phyloP scores from a whole-genome alignment of 2,329 filamentous ascomycete species.

The Colletotrichum australisinense region DNA sequence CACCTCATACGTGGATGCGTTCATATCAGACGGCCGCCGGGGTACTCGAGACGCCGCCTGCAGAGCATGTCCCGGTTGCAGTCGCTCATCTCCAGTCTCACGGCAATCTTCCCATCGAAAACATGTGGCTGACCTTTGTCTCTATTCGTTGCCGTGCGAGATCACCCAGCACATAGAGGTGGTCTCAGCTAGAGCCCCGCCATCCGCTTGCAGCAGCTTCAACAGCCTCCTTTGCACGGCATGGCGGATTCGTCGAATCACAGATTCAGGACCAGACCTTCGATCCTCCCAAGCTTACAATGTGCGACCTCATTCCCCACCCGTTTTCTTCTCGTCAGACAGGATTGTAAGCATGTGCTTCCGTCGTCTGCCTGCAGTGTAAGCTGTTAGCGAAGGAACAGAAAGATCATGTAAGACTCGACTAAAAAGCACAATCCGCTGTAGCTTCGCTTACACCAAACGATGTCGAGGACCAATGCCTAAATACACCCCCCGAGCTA shows the following conservation, averaged over 20 bases:
- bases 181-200: slow-evolving; percentile 23
- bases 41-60: neutral
- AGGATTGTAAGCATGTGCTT: slow-evolving; percentile 21
- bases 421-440: neutral
- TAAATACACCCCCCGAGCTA: slow-evolving; percentile 23
- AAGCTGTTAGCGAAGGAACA: neutral
- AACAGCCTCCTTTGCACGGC: slow-evolving; percentile 24
- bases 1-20: neutral
- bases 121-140: slow-evolving; percentile 28
- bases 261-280: slow-evolving; percentile 15
- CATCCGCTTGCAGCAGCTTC: slow-evolving; percentile 26
- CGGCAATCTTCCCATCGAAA: slow-evolving; percentile 11
- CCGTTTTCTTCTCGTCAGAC: slow-evolving; percentile 12
- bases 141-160: slow-evolving; percentile 29
- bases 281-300: slow-evolving; percentile 17
- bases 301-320: slow-evolving; percentile 6
- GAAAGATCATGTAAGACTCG: slow-evolving; percentile 8
- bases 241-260: slow-evolving; percentile 21
- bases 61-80: slow-evolving; percentile 24
- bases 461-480: neutral
- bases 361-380: neutral
- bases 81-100: slow-evolving; percentile 11
- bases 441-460: neutral
- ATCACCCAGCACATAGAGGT: slow-evolving; percentile 17
- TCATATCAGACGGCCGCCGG: too few relatives aligned